Base-by-base conservation (phyloP, 2,329 filamentous ascomycete species). In the Setomelanomma holmii region DNA sequence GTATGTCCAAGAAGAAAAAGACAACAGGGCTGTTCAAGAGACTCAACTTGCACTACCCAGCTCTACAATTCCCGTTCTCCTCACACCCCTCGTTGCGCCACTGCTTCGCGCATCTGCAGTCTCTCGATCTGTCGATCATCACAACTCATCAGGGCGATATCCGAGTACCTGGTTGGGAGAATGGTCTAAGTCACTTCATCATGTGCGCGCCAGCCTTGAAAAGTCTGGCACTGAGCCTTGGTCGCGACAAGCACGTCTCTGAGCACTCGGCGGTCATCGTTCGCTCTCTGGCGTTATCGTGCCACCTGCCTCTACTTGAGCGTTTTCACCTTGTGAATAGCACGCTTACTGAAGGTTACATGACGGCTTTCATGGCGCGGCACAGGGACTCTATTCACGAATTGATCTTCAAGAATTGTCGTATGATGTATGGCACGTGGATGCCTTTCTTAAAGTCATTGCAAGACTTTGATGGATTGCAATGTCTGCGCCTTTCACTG, bases 111-210 rank as follows among this genome's bases (percentile, higher is more conserved):
- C 40, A 38, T 14, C 46, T 71, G 2, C 51, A 51, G 4, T 43
- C 57, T 6, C 50, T 72, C 34, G 53, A 53, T 1, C 41, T 71
- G 1, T 66, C 62, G 4, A 55, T 68, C 11, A 47, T 59, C 23
- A 51, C 55, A 2, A 40, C 47, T 14, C 55, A 59, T 22, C 51
- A 55, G 8, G 55, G 36, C 8, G 33, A 53, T 20, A 42, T 52
- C 7, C 61, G 56, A 5, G 22, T 53, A 11, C 55, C 62, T 6
- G 63, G 63, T 19, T 70, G 67, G 65, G 56, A 64, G 17, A 60
- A 60, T 11, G 49, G 51, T 1, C 35, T 71, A 1, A 56, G 51
- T 23, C 52, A 61, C 3, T 60, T 72, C 24, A 55, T 72, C 20
- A 33, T 51, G 24, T 39, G 56, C 21, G 58, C 64, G 12, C 49